Evolutionary conservation across 805 yeast genomes (phyloP).

Genomic region (Suhomyces sp.): DNA sequence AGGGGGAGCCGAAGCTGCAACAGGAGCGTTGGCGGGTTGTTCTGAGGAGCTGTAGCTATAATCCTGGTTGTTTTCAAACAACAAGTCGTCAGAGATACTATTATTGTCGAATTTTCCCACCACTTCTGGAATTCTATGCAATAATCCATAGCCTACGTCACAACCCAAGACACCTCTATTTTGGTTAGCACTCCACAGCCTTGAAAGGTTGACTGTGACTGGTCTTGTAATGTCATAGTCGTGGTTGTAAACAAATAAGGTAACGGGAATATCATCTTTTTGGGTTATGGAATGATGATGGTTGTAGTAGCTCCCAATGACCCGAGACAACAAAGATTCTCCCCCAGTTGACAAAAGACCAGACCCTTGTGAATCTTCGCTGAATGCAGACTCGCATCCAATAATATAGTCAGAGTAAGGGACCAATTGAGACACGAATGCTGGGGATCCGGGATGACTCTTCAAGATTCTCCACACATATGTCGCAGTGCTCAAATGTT

Average conservation of each 20-base stretch:
- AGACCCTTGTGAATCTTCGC: conserved; percentile 53
- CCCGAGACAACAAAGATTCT: conserved; percentile 69
- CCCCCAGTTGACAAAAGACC: conserved; percentile 87
- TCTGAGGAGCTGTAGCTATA: conserved; percentile 15
- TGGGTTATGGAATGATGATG: conserved; percentile 40
- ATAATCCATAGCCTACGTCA: conserved; percentile 89
- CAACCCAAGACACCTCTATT: conserved; percentile 85
- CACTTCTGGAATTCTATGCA: conserved; percentile 81
- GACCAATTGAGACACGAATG: conserved; percentile 74
- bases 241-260: conserved; percentile 72
- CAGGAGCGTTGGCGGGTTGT: conserved; percentile 9
- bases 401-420: conserved; percentile 87
- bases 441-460: conserved; percentile 75
- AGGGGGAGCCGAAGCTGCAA: conserved; percentile 9
- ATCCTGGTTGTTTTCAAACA: conserved; percentile 27
- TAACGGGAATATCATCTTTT: conserved; percentile 37
- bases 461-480: conserved; percentile 83
- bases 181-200: conserved; percentile 60
- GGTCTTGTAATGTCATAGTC: conserved; percentile 85
- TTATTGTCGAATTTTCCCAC: conserved; percentile 46
- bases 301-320: conserved; percentile 54
- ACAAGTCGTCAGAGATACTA: conserved; percentile 29
- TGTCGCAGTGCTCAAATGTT: conserved; percentile 71
- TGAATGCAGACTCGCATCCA: conserved; percentile 54
- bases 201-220: conserved; percentile 64